phyloP scores from a whole-genome alignment of 2,329 filamentous ascomycete genomes.

The Arthrinium phaeospermum region DNA sequence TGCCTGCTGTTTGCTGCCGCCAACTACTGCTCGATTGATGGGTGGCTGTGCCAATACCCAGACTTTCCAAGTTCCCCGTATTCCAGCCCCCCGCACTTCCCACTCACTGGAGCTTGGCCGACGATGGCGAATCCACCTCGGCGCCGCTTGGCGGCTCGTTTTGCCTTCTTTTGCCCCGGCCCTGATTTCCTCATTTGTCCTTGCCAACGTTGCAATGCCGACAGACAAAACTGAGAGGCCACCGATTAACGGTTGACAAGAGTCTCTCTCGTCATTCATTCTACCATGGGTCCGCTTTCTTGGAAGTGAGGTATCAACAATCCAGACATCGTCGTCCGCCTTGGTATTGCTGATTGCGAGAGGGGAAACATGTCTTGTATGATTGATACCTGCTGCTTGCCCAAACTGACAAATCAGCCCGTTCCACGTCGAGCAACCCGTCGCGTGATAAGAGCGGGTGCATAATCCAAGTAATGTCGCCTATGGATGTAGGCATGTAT shows the following conservation, averaged over 20 bases:
- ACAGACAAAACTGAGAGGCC: not conserved
- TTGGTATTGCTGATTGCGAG: not conserved
- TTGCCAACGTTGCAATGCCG: not conserved
- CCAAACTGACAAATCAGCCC: slow-evolving; percentile 3
- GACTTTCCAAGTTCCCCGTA: not conserved
- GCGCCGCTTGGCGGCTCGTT: slow-evolving; percentile 14
- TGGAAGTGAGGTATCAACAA: not conserved
- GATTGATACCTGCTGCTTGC: not conserved
- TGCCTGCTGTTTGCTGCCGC: not conserved
- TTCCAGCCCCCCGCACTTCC: slow-evolving; percentile 10
- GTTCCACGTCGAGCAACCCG: not conserved
- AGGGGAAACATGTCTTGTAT: slow-evolving; percentile 6
- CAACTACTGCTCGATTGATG: not conserved
- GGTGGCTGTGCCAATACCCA: not conserved
- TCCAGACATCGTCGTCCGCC: not conserved
- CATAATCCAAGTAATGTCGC: not conserved
- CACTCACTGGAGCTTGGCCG: not conserved
- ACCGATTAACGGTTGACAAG: not conserved
- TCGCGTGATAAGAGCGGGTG: not conserved
- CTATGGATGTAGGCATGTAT: not conserved
- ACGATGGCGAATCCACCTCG: slow-evolving; percentile 9
- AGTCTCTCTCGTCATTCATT: not conserved
- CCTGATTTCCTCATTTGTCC: not conserved
- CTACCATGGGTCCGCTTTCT: not conserved
- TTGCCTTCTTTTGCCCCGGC: not conserved